Conservation (phyloP, 148 eudicot genomes). For the Mesembryanthemum crystallinum region DNA sequence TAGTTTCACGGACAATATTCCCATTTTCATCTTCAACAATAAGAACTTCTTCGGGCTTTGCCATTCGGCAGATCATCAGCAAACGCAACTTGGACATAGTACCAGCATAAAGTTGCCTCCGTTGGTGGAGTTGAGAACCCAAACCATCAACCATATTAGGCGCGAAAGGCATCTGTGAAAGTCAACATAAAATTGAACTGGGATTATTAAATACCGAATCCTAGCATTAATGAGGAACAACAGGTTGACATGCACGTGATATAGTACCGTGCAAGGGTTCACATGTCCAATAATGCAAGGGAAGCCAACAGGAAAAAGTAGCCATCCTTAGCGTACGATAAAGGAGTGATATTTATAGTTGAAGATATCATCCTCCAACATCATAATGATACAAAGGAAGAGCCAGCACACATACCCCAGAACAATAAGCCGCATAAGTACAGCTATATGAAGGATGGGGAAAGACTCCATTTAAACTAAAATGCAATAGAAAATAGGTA, state of each 20-base stretch:
- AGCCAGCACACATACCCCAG: neutral
- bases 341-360: neutral
- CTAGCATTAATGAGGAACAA: neutral
- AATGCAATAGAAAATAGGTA: neutral
- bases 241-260: neutral
- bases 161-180: constrained; percentile 52
- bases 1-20: constrained; percentile 97
- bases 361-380: neutral
- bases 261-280: no score
- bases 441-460: neutral
- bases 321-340: neutral
- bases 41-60: constrained; percentile 98
- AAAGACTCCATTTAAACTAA: neutral
- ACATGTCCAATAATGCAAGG: no score
- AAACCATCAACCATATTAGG: constrained; percentile 67
- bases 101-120: constrained; percentile 75
- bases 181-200: neutral
- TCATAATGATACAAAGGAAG: neutral
- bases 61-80: constrained; percentile 97
- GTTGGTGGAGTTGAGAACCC: constrained; percentile 66
- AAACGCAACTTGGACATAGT: constrained; percentile 89
- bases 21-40: constrained; percentile 99
- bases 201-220: neutral
- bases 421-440: neutral
- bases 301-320: neutral